Evolutionary conservation across 1,284 basidiomycete genomes (phyloP).

Genomic region (Cryptococcus sp.): DNA sequence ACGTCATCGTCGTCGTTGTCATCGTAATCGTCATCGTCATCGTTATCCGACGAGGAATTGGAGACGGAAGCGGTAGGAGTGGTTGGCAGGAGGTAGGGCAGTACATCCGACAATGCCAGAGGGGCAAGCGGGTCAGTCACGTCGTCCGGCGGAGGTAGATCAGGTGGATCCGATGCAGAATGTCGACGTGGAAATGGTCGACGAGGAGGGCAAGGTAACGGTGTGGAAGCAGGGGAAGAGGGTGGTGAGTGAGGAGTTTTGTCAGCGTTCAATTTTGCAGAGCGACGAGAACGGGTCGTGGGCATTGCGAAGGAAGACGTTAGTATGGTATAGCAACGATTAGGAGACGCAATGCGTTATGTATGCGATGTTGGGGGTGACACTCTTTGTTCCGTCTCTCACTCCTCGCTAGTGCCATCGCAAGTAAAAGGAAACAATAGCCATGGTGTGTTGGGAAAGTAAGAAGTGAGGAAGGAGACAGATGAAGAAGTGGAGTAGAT

Average conservation of each 20-base stretch:
- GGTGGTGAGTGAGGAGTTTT: conserved; percentile 4
- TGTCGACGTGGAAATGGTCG: conserved; percentile 5
- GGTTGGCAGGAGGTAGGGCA: not conserved
- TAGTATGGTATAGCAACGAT: not conserved
- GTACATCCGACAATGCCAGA: not conserved
- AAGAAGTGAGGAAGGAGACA: not conserved
- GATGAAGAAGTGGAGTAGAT: conserved; percentile 1
- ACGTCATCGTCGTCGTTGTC: conserved; percentile 5
- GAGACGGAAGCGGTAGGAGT: not conserved
- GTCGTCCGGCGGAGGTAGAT: not conserved
- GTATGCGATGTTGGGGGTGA: not conserved
- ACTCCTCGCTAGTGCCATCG: too few relatives aligned
- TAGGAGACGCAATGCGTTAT: not conserved
- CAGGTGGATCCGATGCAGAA: not conserved
- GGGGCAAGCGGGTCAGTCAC: conserved; percentile 9
- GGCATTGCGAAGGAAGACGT: not conserved
- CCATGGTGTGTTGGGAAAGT: not conserved
- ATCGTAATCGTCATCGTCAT: not conserved
- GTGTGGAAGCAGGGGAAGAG: not conserved
- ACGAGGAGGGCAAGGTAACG: conserved; percentile 1
- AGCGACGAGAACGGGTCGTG: not conserved
- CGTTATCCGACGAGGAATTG: not conserved
- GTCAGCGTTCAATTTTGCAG: conserved; percentile 11
- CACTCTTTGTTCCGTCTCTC: not conserved
- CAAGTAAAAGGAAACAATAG: not conserved